Conservation (phyloP, 129 eudicot species). For the Helichrysum umbraculigerum region DNA sequence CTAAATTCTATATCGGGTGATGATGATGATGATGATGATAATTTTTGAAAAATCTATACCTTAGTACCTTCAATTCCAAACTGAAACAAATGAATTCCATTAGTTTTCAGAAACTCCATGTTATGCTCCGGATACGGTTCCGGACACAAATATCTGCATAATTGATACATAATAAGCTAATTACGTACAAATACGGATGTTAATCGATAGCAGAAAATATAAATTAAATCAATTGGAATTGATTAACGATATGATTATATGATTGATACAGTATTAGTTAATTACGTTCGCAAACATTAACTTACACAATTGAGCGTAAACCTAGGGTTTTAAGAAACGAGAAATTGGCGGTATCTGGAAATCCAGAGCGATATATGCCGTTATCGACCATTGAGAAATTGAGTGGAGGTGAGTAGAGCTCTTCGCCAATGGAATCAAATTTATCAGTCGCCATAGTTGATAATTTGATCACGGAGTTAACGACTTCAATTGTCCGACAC, state of each 20-base stretch:
- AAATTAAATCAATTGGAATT: background rate
- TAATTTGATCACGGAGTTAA: conserved; percentile 14
- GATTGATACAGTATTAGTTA: background rate
- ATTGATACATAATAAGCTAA: background rate
- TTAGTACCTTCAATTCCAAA: conserved; percentile 70
- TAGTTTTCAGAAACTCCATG: conserved; percentile 49
- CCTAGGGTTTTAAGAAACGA: conserved; percentile 67
- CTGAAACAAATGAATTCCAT: conserved; percentile 60
- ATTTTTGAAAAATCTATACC: conserved; percentile 25
- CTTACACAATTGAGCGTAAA: conserved; percentile 68
- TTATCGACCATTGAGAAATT: conserved; percentile 76
- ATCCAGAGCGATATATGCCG: conserved; percentile 68
- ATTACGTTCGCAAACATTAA: background rate
- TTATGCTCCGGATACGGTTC: conserved; percentile 73
- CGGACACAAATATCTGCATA: conserved; percentile 60
- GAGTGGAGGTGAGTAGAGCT: conserved; percentile 59
- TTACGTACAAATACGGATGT: conserved; percentile 8
- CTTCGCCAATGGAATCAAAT: conserved; percentile 33
- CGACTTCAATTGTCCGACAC: conserved; percentile 24
- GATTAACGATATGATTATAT: conserved; percentile 8
- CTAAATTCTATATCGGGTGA: background rate
- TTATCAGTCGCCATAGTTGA: conserved; percentile 17
- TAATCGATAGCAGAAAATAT: background rate
- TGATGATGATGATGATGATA: too few species aligned
- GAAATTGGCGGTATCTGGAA: conserved; percentile 57